Percentiles rank a stretch among this genome's conserved stretches.
Evolutionary conservation across 495 filamentous ascomycete species (phyloP).

Genomic region (Entonaema liquescens): DNA sequence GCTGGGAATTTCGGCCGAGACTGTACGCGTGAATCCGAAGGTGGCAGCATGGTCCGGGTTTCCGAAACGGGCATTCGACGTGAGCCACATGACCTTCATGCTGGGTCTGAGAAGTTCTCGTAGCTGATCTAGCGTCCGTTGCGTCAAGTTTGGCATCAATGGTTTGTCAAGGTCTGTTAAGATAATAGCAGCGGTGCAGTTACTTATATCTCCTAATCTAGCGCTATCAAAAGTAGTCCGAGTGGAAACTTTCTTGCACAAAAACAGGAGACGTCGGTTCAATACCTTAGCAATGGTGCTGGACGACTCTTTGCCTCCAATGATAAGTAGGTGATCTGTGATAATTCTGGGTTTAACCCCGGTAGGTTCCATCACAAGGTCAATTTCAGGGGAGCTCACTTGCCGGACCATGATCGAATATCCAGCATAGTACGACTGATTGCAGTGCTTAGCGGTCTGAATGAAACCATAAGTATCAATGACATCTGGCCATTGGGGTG

Average conservation of each 20-base stretch:
- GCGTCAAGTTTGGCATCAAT: conserved; percentile 49
- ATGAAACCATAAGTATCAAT: conserved; percentile 50
- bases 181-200: conserved; percentile 47
- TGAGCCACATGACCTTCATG: conserved; percentile 55
- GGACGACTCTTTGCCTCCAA: conserved; percentile 39
- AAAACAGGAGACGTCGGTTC: conserved; percentile 17
- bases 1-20: conserved; percentile 52
- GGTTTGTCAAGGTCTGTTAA: conserved; percentile 51
- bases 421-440: conserved; percentile 44
- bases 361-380: conserved; percentile 19
- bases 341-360: not conserved
- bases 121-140: conserved; percentile 42
- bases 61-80: conserved; percentile 30
- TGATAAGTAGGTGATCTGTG: conserved; percentile 45
- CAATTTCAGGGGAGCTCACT: conserved; percentile 35
- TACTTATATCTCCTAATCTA: conserved; percentile 9
- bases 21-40: conserved; percentile 54
- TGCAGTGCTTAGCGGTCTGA: conserved; percentile 32
- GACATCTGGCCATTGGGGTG: conserved; percentile 47
- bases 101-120: conserved; percentile 47
- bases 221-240: conserved; percentile 38
- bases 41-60: conserved; percentile 52
- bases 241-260: conserved; percentile 35
- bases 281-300: conserved; percentile 35
- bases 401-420: conserved; percentile 51